phyloP scores from a whole-genome alignment of 202 grass and related monocot species.

The Schoenoplectus tabernaemontani region DNA sequence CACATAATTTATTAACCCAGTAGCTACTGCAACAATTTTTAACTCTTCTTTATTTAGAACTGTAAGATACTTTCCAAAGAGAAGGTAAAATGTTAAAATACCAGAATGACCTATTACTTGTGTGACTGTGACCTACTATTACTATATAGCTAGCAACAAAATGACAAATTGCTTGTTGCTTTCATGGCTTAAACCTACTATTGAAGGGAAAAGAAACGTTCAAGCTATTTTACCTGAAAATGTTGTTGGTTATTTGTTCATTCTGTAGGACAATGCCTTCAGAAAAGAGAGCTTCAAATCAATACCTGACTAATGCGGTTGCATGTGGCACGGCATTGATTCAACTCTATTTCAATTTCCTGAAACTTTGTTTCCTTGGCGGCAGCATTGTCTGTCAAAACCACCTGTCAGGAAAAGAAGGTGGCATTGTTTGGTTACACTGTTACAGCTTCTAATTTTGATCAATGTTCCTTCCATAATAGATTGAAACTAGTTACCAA shows the following conservation, averaged over 20 bases:
- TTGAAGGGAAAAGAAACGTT: neutral
- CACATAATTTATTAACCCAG: neutral
- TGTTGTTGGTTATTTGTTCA: neutral
- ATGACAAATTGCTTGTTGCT: neutral
- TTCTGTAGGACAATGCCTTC: neutral
- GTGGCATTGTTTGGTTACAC: too few relatives aligned
- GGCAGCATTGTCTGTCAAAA: slow-evolving; percentile 55
- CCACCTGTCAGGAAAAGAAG: slow-evolving; percentile 44
- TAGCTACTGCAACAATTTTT: neutral
- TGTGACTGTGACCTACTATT: neutral
- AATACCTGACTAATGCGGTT: slow-evolving; percentile 68
- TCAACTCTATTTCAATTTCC: slow-evolving; percentile 58
- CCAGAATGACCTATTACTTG: neutral
- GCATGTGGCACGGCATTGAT: slow-evolving; percentile 60
- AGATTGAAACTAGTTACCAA: neutral
- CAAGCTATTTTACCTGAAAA: neutral
- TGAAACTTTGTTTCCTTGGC: slow-evolving; percentile 61
- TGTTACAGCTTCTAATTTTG: neutral
- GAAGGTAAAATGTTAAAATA: too few relatives aligned
- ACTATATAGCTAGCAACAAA: too few relatives aligned
- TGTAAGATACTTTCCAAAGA: too few relatives aligned
- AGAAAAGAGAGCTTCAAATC: neutral
- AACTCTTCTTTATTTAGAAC: too few relatives aligned
- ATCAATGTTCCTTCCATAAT: neutral
- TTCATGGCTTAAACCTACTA: neutral